Evolutionary conservation across 1,139 yeast genomes (phyloP).

Genomic region (Yamadazyma kanchanaburiensis): DNA sequence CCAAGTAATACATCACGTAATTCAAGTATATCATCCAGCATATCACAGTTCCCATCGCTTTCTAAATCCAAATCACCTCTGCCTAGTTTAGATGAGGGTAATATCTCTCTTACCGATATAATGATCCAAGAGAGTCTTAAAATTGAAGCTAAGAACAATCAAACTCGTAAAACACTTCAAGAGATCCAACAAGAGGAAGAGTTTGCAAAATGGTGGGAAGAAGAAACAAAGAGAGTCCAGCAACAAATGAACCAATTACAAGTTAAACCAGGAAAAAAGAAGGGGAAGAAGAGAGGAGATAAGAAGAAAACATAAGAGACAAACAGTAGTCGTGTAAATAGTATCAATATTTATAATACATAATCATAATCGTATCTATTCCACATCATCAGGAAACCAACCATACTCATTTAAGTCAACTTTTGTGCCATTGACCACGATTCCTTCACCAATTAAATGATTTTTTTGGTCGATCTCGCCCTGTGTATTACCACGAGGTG

Average conservation of each 20-base stretch:
- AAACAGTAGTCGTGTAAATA: not conserved
- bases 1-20: not conserved
- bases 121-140: slow-evolving; percentile 48
- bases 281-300: slow-evolving; percentile 2
- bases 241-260: slow-evolving; percentile 27
- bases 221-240: slow-evolving; percentile 63
- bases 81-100: too few species aligned
- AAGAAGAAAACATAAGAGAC: too few species aligned
- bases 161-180: slow-evolving; percentile 44
- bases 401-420: slow-evolving; percentile 51
- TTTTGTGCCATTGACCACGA: slow-evolving; percentile 35
- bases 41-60: too few species aligned
- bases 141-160: slow-evolving; percentile 30
- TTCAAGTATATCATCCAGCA: not conserved
- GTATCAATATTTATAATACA: slow-evolving; percentile 7
- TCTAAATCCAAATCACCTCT: not conserved
- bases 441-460: slow-evolving; percentile 46
- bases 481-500: slow-evolving; percentile 44
- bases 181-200: slow-evolving; percentile 80
- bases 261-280: slow-evolving; percentile 3
- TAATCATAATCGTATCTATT: too few species aligned
- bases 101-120: slow-evolving; percentile 28
- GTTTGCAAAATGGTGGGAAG: slow-evolving; percentile 81
- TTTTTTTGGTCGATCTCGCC: slow-evolving; percentile 49
- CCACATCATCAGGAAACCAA: slow-evolving; percentile 63